Base-by-base conservation (phyloP, 2,329 filamentous ascomycete genomes). In the Verticillium klebahnii region DNA sequence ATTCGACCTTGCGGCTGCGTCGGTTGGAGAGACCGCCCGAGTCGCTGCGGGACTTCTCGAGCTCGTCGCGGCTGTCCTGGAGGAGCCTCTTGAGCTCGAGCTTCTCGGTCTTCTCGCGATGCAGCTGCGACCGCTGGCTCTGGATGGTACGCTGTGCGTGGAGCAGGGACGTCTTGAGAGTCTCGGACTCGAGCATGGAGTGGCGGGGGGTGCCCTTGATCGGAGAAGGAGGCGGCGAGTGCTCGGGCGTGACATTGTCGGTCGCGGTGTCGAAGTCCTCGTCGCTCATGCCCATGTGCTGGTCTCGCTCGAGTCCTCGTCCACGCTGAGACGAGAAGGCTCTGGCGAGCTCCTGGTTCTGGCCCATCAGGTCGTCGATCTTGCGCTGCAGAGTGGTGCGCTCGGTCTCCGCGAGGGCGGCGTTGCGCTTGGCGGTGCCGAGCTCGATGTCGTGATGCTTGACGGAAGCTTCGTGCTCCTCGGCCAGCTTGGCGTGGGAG, bases 31-130 rank as follows among this genome's bases (percentile, higher is more conserved):
- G 69, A 58, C 75, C 73, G 25, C 65, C 72, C 56, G 76, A 77
- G 36, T 86, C 84, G 61, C 80, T 85, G 63, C 88, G 85, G 56
- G 86, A 77, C 74, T 92, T 83, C 70, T 90, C 95, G 32, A 99
- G 79, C 70, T 99, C 95, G 72, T 99, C 95, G 39, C 93, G 88
- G 29, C 94, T 90, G 70, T 99, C 95, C 77, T 98, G 94, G 34
- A 98, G 85, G 85, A 99, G 92, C 63, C 94, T 90, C 77, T 92
- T 93, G 60, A 98, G 85, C 76, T 99, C 95, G 32, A 98, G 85
- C 81, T 97, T 99, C 75, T 99, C 95, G 0, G 94, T 97, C 87
- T 98, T 99, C 75, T 99, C 95, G 37, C 95, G 90, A 74, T 99
- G 94, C 56, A 98, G 91, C 70, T 93, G 96, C 74, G 90, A 93